These are phyloP conservation scores for Amanita pallidorosea DNA, from an alignment of 768 basidiomycete species.

Conservation along the genomic window DNA sequence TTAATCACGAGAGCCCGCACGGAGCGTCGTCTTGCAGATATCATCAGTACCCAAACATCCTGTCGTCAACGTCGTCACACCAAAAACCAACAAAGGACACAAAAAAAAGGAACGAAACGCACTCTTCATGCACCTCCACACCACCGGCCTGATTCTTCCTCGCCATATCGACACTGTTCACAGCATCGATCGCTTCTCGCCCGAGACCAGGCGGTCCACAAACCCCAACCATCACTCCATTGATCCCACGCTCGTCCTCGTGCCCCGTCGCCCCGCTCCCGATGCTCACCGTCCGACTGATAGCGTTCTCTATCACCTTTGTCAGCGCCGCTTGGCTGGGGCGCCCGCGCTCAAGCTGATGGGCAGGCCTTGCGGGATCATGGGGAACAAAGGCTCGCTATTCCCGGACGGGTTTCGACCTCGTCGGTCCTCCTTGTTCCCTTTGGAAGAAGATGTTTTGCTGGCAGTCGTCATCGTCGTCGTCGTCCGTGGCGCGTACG, in stretches of 20 bases:
- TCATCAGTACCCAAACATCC: not conserved
- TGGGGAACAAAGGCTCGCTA: not conserved
- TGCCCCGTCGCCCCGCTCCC: not conserved
- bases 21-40: no score
- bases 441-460: no score
- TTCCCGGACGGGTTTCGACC: not conserved
- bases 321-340: conserved; percentile 4
- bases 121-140: conserved; percentile 28
- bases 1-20: not conserved
- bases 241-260: conserved; percentile 4
- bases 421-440: not conserved
- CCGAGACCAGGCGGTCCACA: conserved; percentile 1
- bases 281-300: not conserved
- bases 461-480: no score
- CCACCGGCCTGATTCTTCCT: conserved; percentile 29
- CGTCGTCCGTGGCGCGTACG: not conserved
- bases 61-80: not conserved
- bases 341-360: not conserved
- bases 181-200: conserved; percentile 1
- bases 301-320: not conserved
- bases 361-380: not conserved
- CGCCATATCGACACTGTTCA: conserved; percentile 22
- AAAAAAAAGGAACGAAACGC: not conserved
- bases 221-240: conserved; percentile 4
- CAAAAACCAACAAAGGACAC: not conserved